Base-by-base conservation (phyloP, 176 grass and related monocot species). In the Musa schizocarpa region DNA sequence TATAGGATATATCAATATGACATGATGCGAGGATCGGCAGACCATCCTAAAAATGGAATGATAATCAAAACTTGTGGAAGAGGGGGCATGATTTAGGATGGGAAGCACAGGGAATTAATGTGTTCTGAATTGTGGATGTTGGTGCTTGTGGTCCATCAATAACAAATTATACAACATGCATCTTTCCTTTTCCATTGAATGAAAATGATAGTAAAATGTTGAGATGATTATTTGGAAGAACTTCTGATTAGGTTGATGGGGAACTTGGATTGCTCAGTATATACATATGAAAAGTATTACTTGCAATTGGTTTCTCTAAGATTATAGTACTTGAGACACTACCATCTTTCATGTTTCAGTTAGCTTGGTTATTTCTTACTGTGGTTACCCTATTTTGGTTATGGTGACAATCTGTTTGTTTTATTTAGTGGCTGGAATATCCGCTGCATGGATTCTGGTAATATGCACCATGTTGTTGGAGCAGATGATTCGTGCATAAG, bases 401-500 rank as follows among this genome's bases (percentile, higher is more conserved):
- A 43, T 71, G 13, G 11, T 29, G 50, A 8, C 3, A 11, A 50
- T 52, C 29, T 80, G 81, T 89, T 7, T 87, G 11, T 80, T 78
- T 8, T 75, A 19, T 80, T 77, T 82, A 99, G 95, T 82, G 95
- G 95, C 58, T 99, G 95, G 95, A 99, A 99, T 59, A 86, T 99
- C 25, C 90, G 88, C 29, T 99, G 90, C 84, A 99, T 99, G 90
- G 95, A 91, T 76, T 99, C 95, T 80, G 95, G 95, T 81, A 91
- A 86, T 61, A 91, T 99, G 95, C 95, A 99, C 81, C 90, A 99
- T 70, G 17, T 91, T 82, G 95, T 99, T 71, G 95, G 95, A 80
- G 95, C 90, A 65, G 95, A 99, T 79, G 80, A 89, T 82, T 94
- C 95, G 63, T 99, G 95, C 84, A 99, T 99, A 83, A 94, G 88